A percentile compares a stretch with the other conserved stretches of the same genome.
Evolutionary conservation across 306 rosid genomes (phyloP).

Genomic region (Sindora glabra): DNA sequence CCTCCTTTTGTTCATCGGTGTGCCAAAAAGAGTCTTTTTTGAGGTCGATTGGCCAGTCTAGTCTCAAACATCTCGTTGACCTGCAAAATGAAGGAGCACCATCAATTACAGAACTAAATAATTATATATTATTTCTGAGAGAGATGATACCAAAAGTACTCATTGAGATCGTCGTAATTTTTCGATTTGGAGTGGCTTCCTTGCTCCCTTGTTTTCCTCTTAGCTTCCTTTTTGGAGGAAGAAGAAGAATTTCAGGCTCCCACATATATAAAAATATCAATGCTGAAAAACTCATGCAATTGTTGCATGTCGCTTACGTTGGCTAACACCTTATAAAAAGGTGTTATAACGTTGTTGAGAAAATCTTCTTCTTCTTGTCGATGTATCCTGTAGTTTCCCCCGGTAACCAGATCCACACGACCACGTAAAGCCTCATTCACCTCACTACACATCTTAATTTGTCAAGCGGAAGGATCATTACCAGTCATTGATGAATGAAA

Average conservation of each 20-base stretch:
- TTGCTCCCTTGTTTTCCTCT: conserved; percentile 82
- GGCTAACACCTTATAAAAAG: conserved; percentile 58
- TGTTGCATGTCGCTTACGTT: conserved; percentile 38
- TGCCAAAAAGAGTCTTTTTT: too few relatives aligned
- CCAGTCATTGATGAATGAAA: conserved; percentile 16
- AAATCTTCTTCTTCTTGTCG: conserved; percentile 59
- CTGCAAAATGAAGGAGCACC: too few relatives aligned
- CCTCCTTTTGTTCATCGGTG: too few relatives aligned
- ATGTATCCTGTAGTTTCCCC: conserved; percentile 35
- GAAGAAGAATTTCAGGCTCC: conserved; percentile 25
- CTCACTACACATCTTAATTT: too few relatives aligned
- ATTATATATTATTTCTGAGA: neutral
- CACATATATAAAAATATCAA: conserved; percentile 1
- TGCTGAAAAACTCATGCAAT: conserved; percentile 13
- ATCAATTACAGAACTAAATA: too few relatives aligned
- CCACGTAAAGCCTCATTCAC: too few relatives aligned
- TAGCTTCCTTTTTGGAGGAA: conserved; percentile 67
- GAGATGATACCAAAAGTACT: conserved; percentile 73
- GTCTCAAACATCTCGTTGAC: too few relatives aligned
- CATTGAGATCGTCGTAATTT: conserved; percentile 96
- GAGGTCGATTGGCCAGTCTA: too few relatives aligned
- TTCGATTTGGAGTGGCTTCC: conserved; percentile 96
- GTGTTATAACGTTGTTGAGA: conserved; percentile 57
- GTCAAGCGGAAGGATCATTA: too few relatives aligned
- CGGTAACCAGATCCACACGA: conserved; percentile 44